A percentile compares a stretch with the other conserved stretches of the same genome.
Evolutionary conservation across 129 eudicot species (phyloP).

Genomic region (Flaveria ramosissima): DNA sequence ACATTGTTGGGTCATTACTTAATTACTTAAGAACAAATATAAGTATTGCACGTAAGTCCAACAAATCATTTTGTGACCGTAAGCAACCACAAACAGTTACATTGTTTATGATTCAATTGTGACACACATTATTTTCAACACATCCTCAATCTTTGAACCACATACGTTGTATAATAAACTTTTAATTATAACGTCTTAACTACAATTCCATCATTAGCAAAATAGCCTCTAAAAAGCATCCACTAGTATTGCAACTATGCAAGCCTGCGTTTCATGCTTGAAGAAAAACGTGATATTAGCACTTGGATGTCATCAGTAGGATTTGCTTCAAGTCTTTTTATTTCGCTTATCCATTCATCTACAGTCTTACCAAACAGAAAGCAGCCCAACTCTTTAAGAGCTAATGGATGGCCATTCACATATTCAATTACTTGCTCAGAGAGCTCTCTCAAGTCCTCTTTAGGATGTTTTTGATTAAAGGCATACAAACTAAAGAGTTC

Average conservation of each 20-base stretch:
- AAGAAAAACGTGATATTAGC: conserved; percentile 32
- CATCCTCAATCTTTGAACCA: too few relatives aligned
- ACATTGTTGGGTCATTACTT: too few relatives aligned
- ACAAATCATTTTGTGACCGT: too few relatives aligned
- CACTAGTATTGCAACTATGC: conserved; percentile 10
- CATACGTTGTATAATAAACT: not conserved
- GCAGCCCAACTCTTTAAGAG: conserved; percentile 39
- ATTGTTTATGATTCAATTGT: too few relatives aligned
- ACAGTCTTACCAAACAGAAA: conserved; percentile 30
- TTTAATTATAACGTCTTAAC: not conserved
- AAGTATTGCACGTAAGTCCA: too few relatives aligned
- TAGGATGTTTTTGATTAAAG: conserved; percentile 23
- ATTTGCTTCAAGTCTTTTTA: conserved; percentile 18
- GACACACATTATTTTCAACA: too few relatives aligned
- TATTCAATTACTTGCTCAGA: conserved; percentile 3
- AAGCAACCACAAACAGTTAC: too few relatives aligned
- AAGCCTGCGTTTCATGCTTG: conserved; percentile 17
- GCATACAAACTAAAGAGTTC: conserved; percentile 35
- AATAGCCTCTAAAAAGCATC: not conserved
- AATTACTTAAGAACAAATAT: too few relatives aligned
- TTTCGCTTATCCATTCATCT: conserved; percentile 34
- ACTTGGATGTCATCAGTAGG: conserved; percentile 21
- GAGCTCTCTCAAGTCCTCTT: conserved; percentile 20
- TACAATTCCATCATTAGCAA: not conserved
- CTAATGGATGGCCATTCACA: conserved; percentile 38